Evolutionary conservation across 345 rosid genomes (phyloP).

Genomic region (Arabis hirsuta): DNA sequence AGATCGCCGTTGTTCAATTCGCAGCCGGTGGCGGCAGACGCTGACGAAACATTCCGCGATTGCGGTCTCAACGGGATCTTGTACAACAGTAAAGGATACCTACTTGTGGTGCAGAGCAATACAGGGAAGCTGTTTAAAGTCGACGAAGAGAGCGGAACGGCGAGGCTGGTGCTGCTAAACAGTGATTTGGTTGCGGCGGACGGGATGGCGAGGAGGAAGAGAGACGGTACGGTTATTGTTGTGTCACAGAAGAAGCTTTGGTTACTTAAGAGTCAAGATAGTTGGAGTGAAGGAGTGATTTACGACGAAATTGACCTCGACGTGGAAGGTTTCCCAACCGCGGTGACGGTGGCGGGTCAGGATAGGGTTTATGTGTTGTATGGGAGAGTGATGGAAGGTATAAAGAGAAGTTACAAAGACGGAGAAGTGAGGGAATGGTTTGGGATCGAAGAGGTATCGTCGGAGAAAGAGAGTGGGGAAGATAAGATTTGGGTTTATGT

Average conservation of each 20-base stretch:
- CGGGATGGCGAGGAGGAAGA: conserved; percentile 61
- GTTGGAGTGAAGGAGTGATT: conserved; percentile 77
- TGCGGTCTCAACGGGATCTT: conserved; percentile 79
- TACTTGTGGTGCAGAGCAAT: conserved; percentile 77
- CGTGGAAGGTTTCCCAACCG: conserved; percentile 56
- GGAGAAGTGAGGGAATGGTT: conserved; percentile 56
- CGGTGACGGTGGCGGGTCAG: conserved; percentile 63
- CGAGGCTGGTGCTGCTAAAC: conserved; percentile 57
- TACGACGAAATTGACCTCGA: conserved; percentile 73
- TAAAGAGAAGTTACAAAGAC: conserved; percentile 41
- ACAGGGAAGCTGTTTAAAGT: conserved; percentile 90
- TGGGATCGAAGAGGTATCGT: conserved; percentile 58
- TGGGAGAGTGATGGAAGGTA: conserved; percentile 65
- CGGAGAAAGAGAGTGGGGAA: conserved; percentile 56
- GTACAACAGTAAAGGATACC: conserved; percentile 77
- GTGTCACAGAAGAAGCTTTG: conserved; percentile 63
- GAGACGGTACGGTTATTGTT: conserved; percentile 70
- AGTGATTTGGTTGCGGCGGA: conserved; percentile 61
- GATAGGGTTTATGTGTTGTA: conserved; percentile 76
- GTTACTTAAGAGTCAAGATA: conserved; percentile 72
- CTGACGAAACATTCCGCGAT: conserved; percentile 44
- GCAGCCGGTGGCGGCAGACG: conserved; percentile 50
- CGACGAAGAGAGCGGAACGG: conserved; percentile 67
- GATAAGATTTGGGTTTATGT: conserved; percentile 69
- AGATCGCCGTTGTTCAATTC: conserved; percentile 55